Percentiles rank a stretch among this genome's conserved stretches.
Conservation (phyloP, 2,329 filamentous ascomycete genomes). For the Dactylellina leptospora region DNA sequence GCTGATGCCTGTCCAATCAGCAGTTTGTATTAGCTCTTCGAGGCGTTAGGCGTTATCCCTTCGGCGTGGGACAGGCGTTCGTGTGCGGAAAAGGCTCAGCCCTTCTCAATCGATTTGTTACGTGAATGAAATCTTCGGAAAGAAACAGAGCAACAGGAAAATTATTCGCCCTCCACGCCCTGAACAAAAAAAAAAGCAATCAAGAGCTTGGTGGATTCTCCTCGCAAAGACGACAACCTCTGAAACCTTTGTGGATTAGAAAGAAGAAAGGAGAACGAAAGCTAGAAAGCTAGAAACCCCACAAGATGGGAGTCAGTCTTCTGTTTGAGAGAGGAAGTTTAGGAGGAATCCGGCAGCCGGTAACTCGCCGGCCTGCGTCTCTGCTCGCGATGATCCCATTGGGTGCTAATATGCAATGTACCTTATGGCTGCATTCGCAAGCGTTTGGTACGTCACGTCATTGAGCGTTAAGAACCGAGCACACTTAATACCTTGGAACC, state of each 20-base stretch:
- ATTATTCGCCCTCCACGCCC: constrained; percentile 23
- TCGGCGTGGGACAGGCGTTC: constrained; percentile 41
- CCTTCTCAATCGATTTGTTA: constrained; percentile 9
- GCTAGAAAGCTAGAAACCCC: too few relatives aligned
- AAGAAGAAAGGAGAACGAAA: constrained; percentile 20
- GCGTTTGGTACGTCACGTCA: constrained; percentile 50
- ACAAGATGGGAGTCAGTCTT: neutral
- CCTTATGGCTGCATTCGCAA: constrained; percentile 25
- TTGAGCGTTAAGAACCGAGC: constrained; percentile 38
- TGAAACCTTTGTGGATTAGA: neutral
- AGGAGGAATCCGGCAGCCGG: constrained; percentile 3
- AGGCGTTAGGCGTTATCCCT: neutral
- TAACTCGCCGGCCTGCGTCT: neutral
- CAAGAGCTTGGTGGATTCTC: too few relatives aligned
- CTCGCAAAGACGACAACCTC: neutral
- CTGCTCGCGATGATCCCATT: constrained; percentile 5
- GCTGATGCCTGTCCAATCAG: constrained; percentile 26
- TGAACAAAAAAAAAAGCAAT: constrained; percentile 23
- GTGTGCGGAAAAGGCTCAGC: constrained; percentile 39
- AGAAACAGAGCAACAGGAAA: constrained; percentile 16
- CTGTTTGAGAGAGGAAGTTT: neutral
- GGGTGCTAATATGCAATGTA: constrained; percentile 5
- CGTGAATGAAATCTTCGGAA: constrained; percentile 39
- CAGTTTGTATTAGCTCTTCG: constrained; percentile 15
- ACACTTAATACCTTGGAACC: constrained; percentile 31